A percentile compares a stretch with the other conserved stretches of the same genome.
These are phyloP conservation scores for Rubus parviflorus DNA, from an alignment of 306 rosid genomes.

Conservation along the genomic window DNA sequence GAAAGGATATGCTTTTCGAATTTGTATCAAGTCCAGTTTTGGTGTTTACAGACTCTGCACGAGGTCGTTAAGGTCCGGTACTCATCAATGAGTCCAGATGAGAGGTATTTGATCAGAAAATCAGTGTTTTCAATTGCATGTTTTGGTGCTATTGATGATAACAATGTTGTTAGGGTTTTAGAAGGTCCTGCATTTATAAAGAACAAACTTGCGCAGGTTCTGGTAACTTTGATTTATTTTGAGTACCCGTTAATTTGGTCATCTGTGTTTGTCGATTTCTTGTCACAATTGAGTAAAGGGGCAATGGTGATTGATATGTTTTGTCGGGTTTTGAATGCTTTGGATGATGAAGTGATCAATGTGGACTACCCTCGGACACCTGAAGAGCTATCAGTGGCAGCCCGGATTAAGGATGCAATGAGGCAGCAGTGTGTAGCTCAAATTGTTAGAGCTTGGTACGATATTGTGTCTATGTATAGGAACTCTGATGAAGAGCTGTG, in stretches of 20 bases:
- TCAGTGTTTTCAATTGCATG: conserved; percentile 79
- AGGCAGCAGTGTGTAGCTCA: conserved; percentile 75
- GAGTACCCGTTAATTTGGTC: conserved; percentile 87
- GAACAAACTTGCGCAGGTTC: conserved; percentile 82
- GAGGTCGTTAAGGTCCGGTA: conserved; percentile 71
- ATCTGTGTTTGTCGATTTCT: conserved; percentile 76
- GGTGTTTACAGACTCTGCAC: conserved; percentile 87
- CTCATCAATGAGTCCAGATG: conserved; percentile 61
- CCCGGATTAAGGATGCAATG: conserved; percentile 79
- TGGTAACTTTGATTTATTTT: conserved; percentile 72
- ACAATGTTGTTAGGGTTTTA: conserved; percentile 56
- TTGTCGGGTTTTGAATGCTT: conserved; percentile 82
- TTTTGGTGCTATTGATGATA: conserved; percentile 55
- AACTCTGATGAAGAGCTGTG: conserved; percentile 69
- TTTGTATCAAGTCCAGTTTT: conserved; percentile 82
- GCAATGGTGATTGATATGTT: conserved; percentile 81
- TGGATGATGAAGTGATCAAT: conserved; percentile 84
- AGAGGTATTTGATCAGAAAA: conserved; percentile 67
- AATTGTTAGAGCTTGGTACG: conserved; percentile 78
- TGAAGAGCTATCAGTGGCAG: conserved; percentile 62
- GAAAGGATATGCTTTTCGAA: conserved; percentile 68
- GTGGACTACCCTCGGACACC: conserved; percentile 75
- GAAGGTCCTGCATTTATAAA: conserved; percentile 78
- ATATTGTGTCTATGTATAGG: conserved; percentile 63
- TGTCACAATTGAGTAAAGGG: conserved; percentile 75